phyloP scores from a whole-genome alignment of 1,284 basidiomycete species.

The Boletellus deceptivus region DNA sequence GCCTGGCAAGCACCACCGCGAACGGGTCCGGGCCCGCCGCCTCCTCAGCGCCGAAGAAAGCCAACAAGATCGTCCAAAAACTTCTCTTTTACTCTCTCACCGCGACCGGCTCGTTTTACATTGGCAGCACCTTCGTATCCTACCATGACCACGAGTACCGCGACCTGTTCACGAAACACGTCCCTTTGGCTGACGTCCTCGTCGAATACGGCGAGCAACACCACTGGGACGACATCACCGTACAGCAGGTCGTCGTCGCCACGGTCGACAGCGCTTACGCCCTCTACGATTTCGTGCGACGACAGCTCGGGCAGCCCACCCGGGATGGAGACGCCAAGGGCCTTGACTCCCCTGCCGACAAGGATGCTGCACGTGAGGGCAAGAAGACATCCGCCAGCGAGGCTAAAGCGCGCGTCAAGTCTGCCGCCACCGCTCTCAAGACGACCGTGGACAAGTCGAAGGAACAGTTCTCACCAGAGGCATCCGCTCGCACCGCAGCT shows the following conservation, averaged over 20 bases:
- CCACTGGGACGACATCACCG: conserved; percentile 72
- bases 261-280: conserved; percentile 50
- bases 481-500: conserved; percentile 41
- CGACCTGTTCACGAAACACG: conserved; percentile 77
- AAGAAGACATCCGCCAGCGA: conserved; percentile 30
- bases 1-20: conserved; percentile 44
- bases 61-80: conserved; percentile 50
- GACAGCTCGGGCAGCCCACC: conserved; percentile 39
- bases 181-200: conserved; percentile 75
- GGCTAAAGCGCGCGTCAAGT: conserved; percentile 45
- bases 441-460: conserved; percentile 46
- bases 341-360: conserved; percentile 32
- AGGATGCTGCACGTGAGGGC: conserved; percentile 35
- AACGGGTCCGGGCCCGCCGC: conserved; percentile 1
- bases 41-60: conserved; percentile 47
- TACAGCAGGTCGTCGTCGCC: conserved; percentile 57
- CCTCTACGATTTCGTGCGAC: conserved; percentile 50
- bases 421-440: conserved; percentile 47
- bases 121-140: conserved; percentile 72
- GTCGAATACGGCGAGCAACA: conserved; percentile 79
- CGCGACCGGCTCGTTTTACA: conserved; percentile 74
- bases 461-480: conserved; percentile 39
- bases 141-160: conserved; percentile 74
- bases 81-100: conserved; percentile 61
- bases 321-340: conserved; percentile 38